Percentiles rank a stretch among this genome's conserved stretches.
Evolutionary conservation across 129 eudicot genomes (phyloP).

Genomic region (Cynara cardunculus): DNA sequence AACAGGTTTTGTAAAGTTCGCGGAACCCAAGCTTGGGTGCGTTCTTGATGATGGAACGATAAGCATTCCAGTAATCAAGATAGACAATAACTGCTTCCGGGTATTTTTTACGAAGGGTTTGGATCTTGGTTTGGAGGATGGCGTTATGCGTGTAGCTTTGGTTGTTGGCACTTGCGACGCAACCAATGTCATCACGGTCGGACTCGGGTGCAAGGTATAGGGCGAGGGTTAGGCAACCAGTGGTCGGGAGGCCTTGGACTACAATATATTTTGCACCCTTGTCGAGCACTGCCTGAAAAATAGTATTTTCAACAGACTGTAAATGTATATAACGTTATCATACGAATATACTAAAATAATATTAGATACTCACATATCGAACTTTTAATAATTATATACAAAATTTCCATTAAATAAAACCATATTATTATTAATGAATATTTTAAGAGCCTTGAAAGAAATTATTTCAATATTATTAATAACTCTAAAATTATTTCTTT

Average conservation of each 20-base stretch:
- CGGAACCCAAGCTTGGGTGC: conserved; percentile 49
- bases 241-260: conserved; percentile 75
- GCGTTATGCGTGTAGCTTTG: conserved; percentile 51
- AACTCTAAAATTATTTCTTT: too few relatives aligned
- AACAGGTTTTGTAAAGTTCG: conserved; percentile 64
- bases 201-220: conserved; percentile 35
- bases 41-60: conserved; percentile 36
- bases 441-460: not conserved
- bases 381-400: not conserved
- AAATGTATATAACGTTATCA: not conserved
- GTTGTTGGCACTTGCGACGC: conserved; percentile 48
- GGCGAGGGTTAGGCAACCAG: conserved; percentile 73
- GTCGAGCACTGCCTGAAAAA: conserved; percentile 43
- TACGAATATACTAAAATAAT: not conserved
- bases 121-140: conserved; percentile 42
- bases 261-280: conserved; percentile 74
- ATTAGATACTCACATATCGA: not conserved
- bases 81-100: conserved; percentile 56
- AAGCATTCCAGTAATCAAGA: conserved; percentile 65
- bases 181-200: conserved; percentile 56
- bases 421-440: not conserved
- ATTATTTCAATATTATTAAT: too few relatives aligned
- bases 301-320: not conserved
- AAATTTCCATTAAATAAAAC: not conserved
- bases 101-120: conserved; percentile 34